Base-by-base conservation (phyloP, 164 flowering plant species). In the Taxillus chinensis region DNA sequence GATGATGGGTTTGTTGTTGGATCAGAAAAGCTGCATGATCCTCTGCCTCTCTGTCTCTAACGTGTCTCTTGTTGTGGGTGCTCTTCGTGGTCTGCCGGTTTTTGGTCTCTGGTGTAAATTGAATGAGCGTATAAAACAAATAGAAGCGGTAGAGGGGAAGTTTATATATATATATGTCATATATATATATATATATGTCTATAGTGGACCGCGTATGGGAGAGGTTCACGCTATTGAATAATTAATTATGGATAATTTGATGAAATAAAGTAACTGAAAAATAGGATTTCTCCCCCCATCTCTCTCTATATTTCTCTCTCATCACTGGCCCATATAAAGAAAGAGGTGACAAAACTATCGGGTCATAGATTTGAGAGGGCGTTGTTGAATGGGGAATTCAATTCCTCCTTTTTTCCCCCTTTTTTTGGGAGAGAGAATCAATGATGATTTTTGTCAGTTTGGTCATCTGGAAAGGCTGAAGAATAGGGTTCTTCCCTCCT, bases 301-400 rank as follows among this genome's bases (percentile, higher is more conserved):
- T 39, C 41, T 63, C 27, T 27, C 27, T 27, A 27, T 27, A 27
- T 27, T 55, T 68, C 67, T 70, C 58, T 59, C 39, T 66, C 15
- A 27, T 27, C 27, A 27, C 27, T 27, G 27, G 52, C 60, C 69
- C 59, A 61, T 58, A 27, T 69, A 71, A 59, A 60, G 60, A 50
- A 16, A 67, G 59, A 57, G 27, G 72, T 69, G 75, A 74, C 66
- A 59, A 62, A 86, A 80, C 75, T 68, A 77, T 82, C 74, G 81
- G 80, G 81, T 75, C 80, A 78, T 80, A 76, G 80, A 70, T 69
- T 62, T 67, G 74, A 70, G 71, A 71, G 73, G 65, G 59, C 62
- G 62, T 62, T 67, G 64, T 68, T 64, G 55, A 64, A 54, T 45
- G 64, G 52, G 15, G 62, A 68, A 61, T 67, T 60, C 61, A 54